Evolutionary conservation across 768 basidiomycete genomes (phyloP), one percentile per base, ranked within the genome.

Genomic region (Pleurotus salmoneostramineus): DNA sequence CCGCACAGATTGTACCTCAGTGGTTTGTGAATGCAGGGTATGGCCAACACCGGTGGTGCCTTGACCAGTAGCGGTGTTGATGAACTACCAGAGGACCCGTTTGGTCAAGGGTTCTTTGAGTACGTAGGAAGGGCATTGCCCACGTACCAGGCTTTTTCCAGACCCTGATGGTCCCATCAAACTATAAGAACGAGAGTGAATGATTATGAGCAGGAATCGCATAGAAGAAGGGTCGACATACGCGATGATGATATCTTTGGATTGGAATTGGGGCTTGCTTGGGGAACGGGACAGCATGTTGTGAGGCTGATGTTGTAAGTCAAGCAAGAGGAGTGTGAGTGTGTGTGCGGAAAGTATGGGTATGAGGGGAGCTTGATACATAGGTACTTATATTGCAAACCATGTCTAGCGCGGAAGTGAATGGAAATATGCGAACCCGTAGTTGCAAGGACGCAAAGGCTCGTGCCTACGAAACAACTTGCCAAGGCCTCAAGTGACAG

Each of bases 1-100:
- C 40, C 51, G 21, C 44, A 58, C 40, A 46, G 27, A 15, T 46
- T 43, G 50, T n/a, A 63, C 52, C 14, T 47, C 36, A 7, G 54
- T 32, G 4, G 64, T 65, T 46, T 58, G 60, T 14, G 62, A 59
- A 21, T 47, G 45, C 12, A 63, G 56, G 21, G 36, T n/a, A 36
- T 58, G 17, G 8, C 56, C 52, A 15, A 61, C 57, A 5, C 43
- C 17, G 6, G 21, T 34, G 21, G 35, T 45, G 43, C 36, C 35
- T 40, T 56, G 56, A 3, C 51, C 47, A 34, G 37, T 59, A n/a
- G 57, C 62, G 15, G 44, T 60, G 40, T 60, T 58, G 27, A 64
- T 62, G 54, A 64, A 58, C 64, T 63, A 37, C 31, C 6, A 40
- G 6, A 17, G 6, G 6, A 45, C 1, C 6, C 12, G 12, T 11